Evolutionary conservation across 2,329 filamentous ascomycete species (phyloP).

Genomic region (Aaosphaeria pasadenensis): DNA sequence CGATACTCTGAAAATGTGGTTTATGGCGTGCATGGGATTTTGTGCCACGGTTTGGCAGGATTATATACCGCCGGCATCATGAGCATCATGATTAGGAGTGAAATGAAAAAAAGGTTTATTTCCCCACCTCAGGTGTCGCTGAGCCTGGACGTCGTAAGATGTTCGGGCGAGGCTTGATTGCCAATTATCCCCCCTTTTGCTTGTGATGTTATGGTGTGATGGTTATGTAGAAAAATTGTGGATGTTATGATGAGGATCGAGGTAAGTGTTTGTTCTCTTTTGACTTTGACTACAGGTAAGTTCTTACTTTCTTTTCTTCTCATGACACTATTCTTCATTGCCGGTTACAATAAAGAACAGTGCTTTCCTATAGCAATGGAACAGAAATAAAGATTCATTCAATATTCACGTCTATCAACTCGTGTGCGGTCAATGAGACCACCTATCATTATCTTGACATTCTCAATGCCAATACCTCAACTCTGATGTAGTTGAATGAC

Average conservation of each 20-base stretch:
- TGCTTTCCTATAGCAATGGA: too few relatives aligned
- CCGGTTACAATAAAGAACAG: too few relatives aligned
- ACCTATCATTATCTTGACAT: too few relatives aligned
- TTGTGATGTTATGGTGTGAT: neutral
- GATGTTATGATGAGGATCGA: neutral
- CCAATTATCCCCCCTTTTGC: constrained; percentile 50
- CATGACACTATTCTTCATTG: too few relatives aligned
- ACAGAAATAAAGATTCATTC: too few relatives aligned
- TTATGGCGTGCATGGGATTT: constrained; percentile 73
- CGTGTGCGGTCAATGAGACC: too few relatives aligned
- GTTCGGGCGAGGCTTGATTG: constrained; percentile 82
- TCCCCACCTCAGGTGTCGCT: constrained; percentile 75
- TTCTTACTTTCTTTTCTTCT: too few relatives aligned
- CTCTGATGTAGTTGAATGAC: too few relatives aligned
- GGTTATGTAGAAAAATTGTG: too few relatives aligned
- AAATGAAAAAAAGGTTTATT: constrained; percentile 36
- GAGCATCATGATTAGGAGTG: constrained; percentile 57
- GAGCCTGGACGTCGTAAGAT: constrained; percentile 57
- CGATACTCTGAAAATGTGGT: constrained; percentile 28
- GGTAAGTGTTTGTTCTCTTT: neutral
- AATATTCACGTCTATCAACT: too few relatives aligned
- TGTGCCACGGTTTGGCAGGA: constrained; percentile 92
- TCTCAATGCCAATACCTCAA: too few relatives aligned
- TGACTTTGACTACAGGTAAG: neutral
- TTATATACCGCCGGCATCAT: constrained; percentile 66